Base-by-base conservation (phyloP, 208 protist species). In the Wallacemonas sp. region DNA sequence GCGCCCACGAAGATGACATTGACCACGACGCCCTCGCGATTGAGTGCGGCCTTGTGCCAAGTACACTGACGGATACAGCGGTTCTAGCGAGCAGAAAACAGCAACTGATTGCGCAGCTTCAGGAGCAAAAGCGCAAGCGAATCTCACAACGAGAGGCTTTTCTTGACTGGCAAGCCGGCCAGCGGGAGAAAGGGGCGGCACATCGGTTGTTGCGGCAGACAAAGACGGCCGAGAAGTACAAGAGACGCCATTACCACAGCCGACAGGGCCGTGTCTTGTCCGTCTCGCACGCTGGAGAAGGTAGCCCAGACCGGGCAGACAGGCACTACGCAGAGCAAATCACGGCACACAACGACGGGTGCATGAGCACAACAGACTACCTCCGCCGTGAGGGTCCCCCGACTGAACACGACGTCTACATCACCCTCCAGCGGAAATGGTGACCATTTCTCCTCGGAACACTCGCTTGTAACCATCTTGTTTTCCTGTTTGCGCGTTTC, bases 141-240 rank as follows among this genome's bases (percentile, higher is more conserved):
- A 81, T 92, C 65, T 77, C 83, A 0, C 73, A 79, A 14, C 74
- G 83, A 11, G 87, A 93, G 65, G 87, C 89, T 1, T 95, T 95
- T 72, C 44, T 93, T 5, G 71, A 82, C 45, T 95, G 90, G 87
- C 90, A 95, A 48, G 76, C 85, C 1, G 85, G 86, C 1, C 90
- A 95, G 68, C 80, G 90, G 5, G 90, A 95, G 44, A 95, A 95
- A 42, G 87, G 90, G 5, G 80, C 90, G 12, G 90, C 90, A 3
- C 78, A 92, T 42, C 84, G 90, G 25, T 73, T 95, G 20, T 57
- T 82, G 1, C 81, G 85, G 0, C 84, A 91, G 50, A 68, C 87
- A 0, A 76, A 79, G 49, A 91, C 74, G 38, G 76, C 86, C 7
- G 86, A 95, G 66, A 87, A 86, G 39, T 84, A 84, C 57, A 95